Evolutionary conservation across 2,329 filamentous ascomycete genomes (phyloP).

Genomic region (Trichoderma semiorbis): DNA sequence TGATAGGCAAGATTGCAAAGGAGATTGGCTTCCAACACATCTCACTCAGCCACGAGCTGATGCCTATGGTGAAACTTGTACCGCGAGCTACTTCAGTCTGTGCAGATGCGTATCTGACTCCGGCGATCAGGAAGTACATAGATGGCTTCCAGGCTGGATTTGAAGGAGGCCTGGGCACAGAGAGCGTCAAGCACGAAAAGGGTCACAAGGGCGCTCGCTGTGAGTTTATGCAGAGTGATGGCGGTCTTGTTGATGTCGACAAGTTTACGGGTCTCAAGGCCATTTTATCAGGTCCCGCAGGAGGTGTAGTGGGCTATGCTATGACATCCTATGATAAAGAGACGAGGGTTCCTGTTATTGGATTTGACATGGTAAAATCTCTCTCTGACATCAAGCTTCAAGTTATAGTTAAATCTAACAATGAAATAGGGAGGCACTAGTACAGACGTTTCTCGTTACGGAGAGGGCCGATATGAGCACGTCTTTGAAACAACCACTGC

Average conservation of each 20-base stretch:
- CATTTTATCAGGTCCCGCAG: slow-evolving; percentile 87
- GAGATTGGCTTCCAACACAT: slow-evolving; percentile 76
- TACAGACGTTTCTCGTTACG: slow-evolving; percentile 86
- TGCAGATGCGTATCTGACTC: slow-evolving; percentile 44
- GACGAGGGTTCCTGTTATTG: slow-evolving; percentile 82
- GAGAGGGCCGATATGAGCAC: slow-evolving; percentile 82
- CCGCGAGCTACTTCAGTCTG: slow-evolving; percentile 42
- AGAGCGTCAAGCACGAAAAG: slow-evolving; percentile 64
- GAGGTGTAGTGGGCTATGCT: slow-evolving; percentile 88
- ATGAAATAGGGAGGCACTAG: slow-evolving; percentile 66
- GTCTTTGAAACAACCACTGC: slow-evolving; percentile 93
- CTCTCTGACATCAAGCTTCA: neutral
- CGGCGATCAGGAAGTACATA: slow-evolving; percentile 41
- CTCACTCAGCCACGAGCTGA: slow-evolving; percentile 47
- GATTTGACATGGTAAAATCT: slow-evolving; percentile 75
- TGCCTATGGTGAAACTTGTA: slow-evolving; percentile 46
- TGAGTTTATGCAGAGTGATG: slow-evolving; percentile 94
- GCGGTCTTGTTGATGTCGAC: slow-evolving; percentile 68
- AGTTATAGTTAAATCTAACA: neutral
- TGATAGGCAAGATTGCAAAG: slow-evolving; percentile 70
- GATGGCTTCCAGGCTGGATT: slow-evolving; percentile 82
- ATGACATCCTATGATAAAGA: slow-evolving; percentile 83
- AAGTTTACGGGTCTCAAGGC: slow-evolving; percentile 81
- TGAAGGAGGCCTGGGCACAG: slow-evolving; percentile 71
- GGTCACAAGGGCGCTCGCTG: slow-evolving; percentile 72